A percentile compares a stretch with the other conserved stretches of the same genome.
Evolutionary conservation across 1,284 basidiomycete species (phyloP).

Genomic region (Anthracocystis setariae): DNA sequence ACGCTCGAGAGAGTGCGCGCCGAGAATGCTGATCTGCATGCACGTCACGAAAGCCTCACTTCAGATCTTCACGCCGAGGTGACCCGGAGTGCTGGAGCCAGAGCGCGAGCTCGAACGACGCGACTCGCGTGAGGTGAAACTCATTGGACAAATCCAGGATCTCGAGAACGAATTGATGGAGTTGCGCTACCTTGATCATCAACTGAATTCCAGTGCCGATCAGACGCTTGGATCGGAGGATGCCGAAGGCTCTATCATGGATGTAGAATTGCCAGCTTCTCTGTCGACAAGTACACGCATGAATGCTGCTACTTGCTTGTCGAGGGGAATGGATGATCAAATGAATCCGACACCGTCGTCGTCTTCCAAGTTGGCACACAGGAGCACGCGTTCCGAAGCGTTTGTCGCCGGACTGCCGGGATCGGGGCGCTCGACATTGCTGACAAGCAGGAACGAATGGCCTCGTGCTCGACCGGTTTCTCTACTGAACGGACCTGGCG

Average conservation of each 20-base stretch:
- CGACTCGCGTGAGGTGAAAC: slow-evolving; percentile 38
- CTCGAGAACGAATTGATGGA: slow-evolving; percentile 46
- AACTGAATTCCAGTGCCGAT: slow-evolving; percentile 36
- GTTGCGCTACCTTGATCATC: slow-evolving; percentile 33
- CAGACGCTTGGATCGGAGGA: slow-evolving; percentile 39
- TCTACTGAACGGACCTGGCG: slow-evolving; percentile 37
- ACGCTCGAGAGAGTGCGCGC: slow-evolving; percentile 48
- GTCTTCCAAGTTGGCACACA: slow-evolving; percentile 29
- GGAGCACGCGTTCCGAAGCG: slow-evolving; percentile 29
- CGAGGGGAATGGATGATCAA: slow-evolving; percentile 7
- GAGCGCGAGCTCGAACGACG: slow-evolving; percentile 54
- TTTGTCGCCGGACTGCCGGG: slow-evolving; percentile 26
- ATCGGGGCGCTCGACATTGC: slow-evolving; percentile 20
- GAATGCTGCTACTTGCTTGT: slow-evolving; percentile 8
- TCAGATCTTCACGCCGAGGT: slow-evolving; percentile 59
- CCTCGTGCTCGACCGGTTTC: slow-evolving; percentile 40
- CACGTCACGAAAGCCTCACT: slow-evolving; percentile 41
- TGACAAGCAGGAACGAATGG: slow-evolving; percentile 28
- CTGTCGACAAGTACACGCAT: slow-evolving; percentile 12
- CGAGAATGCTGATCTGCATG: slow-evolving; percentile 40
- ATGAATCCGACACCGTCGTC: slow-evolving; percentile 12
- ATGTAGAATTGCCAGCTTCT: slow-evolving; percentile 26
- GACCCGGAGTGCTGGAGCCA: slow-evolving; percentile 54
- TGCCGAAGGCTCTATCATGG: slow-evolving; percentile 43
- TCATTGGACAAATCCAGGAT: slow-evolving; percentile 40